Evolutionary conservation across 495 filamentous ascomycete genomes (phyloP).

Genomic region (Penicillium nucicola): DNA sequence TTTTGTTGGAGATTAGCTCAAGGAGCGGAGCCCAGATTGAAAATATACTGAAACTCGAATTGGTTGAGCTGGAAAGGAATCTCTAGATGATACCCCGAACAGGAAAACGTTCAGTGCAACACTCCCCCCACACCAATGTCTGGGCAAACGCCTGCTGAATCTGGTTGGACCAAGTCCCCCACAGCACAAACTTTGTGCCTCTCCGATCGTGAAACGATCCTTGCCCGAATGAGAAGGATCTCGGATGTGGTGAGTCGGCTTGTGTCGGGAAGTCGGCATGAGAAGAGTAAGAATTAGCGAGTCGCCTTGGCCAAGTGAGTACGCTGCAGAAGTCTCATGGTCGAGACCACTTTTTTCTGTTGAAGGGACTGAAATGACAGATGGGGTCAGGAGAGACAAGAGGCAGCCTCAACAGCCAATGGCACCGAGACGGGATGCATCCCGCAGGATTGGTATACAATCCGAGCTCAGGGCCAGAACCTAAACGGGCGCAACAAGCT

Average conservation of each 20-base stretch:
- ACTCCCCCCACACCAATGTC: constrained; percentile 13
- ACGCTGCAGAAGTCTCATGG: not conserved
- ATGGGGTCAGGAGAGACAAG: not conserved
- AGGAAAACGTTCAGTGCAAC: constrained; percentile 13
- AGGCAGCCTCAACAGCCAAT: not conserved
- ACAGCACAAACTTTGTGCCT: constrained; percentile 18
- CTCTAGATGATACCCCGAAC: not conserved
- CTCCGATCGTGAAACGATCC: constrained; percentile 13
- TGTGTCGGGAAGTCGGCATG: constrained; percentile 14
- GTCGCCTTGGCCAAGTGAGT: not conserved
- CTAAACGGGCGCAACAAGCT: constrained; percentile 10
- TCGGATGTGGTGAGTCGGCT: constrained; percentile 1
- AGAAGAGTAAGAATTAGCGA: constrained; percentile 18
- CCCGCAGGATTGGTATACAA: constrained; percentile 2
- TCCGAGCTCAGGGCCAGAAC: not conserved
- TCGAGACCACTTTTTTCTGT: not conserved
- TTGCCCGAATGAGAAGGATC: constrained; percentile 8
- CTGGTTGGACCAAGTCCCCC: constrained; percentile 18
- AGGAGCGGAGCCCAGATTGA: constrained; percentile 7
- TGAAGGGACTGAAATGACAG: not conserved
- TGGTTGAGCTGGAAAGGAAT: not conserved
- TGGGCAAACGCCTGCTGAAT: constrained; percentile 10
- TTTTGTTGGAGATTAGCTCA: constrained; percentile 20
- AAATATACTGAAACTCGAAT: constrained; percentile 7
- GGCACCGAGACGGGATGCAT: not conserved